Evolutionary conservation across 768 basidiomycete genomes (phyloP), one percentile per base, ranked within the genome.

Genomic region (Porphyrellus cyaneotinctus): DNA sequence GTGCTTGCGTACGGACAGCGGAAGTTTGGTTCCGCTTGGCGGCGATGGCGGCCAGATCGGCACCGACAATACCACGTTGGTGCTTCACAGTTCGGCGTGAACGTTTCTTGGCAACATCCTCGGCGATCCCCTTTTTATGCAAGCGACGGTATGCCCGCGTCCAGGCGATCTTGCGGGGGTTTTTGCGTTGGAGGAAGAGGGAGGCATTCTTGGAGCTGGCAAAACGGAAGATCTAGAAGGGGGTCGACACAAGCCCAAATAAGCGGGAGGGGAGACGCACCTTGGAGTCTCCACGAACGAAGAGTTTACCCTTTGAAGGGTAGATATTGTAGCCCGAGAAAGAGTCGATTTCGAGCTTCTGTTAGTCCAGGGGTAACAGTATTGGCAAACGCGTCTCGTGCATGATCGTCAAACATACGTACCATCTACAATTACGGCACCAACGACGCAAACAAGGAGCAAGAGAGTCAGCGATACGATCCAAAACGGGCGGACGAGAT

Each of bases 91-190:
- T 93, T 74, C 87, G 86, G 75, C 95, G 90, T 46, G 90, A 89
- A 59, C 95, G 88, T 80, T 97, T 97, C 92, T 98, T 99, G 66
- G 94, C 93, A 48, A 95, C 89, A 75, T 98, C 95, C 77, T 98
- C 95, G 46, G 94, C 94, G 73, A 98, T 84, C 72, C 97, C 97
- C 86, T 99, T 99, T 85, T 95, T 97, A 85, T 98, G 97, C 87
- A 97, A 91, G 64, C 94, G 88, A 60, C 91, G 88, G 82, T 89
- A 95, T 57, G 88, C 83, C 64, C 78, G 75, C 35, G 95, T 98
- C 95, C 95, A 98, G 58, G 95, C 88, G 76, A 98, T 94, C 84
- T 98, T 98, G 71, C 97, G 91, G 47, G 97, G 97, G 81, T 99
- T 98, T 81, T 99, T 99, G 78, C 95, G 91, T 75, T 99, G 97